Percentiles rank a stretch among this genome's conserved stretches.
Conservation (phyloP, 257 asterid genomes). For the Pogostemon cablin region DNA sequence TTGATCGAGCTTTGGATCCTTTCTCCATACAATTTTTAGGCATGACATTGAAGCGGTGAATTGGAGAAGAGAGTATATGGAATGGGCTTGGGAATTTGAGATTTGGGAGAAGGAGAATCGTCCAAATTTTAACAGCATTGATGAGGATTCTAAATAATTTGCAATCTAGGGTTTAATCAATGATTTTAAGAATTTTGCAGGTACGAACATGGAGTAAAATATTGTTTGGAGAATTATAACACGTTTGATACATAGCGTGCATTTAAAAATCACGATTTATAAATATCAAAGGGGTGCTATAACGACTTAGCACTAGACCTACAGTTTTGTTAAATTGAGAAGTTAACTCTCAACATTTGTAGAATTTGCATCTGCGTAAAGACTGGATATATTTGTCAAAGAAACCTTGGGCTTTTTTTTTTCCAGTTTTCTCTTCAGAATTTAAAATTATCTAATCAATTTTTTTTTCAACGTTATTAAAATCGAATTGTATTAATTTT, state of each 20-base stretch:
- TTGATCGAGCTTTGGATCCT: conserved; percentile 78
- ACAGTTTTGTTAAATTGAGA: too few relatives aligned
- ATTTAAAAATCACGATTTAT: neutral
- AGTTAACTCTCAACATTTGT: too few relatives aligned
- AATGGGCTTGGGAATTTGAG: conserved; percentile 4
- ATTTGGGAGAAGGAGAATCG: conserved; percentile 8
- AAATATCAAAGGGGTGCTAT: too few relatives aligned
- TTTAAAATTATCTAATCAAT: too few relatives aligned
- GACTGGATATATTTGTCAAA: too few relatives aligned
- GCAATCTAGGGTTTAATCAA: conserved; percentile 31
- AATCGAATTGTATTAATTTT: too few relatives aligned
- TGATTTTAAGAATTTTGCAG: conserved; percentile 30
- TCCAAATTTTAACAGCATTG: conserved; percentile 39
- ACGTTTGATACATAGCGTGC: neutral
- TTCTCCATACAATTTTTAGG: conserved; percentile 79
- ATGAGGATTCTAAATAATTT: conserved; percentile 12
- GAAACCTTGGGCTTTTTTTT: too few relatives aligned
- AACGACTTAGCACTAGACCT: too few relatives aligned
- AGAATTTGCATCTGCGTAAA: too few relatives aligned
- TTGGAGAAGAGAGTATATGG: conserved; percentile 33
- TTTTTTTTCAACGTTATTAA: too few relatives aligned
- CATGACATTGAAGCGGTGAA: conserved; percentile 68
- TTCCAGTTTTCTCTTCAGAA: too few relatives aligned
- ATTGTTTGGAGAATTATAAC: neutral
- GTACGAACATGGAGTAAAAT: too few relatives aligned